Evolutionary conservation across 805 yeast genomes (phyloP), one percentile per base, ranked within the genome.

Genomic region (Spathaspora hagerdaliae): DNA sequence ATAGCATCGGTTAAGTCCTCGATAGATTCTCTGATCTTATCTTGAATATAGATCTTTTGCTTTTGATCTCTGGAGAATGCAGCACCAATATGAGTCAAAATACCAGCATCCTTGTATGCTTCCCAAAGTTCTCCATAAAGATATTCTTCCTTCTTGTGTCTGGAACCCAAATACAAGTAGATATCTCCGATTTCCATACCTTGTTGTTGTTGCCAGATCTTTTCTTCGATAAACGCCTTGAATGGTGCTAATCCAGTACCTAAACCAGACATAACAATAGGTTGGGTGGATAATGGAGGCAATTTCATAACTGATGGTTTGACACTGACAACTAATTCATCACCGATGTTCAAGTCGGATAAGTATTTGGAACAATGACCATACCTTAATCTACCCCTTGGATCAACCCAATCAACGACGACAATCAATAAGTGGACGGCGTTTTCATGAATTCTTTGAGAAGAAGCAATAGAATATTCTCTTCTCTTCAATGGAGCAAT

Each of bases 171-270:
- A 73, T 80, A 92, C 58, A 92, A 73, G 74, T 79, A 91, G 46
- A 91, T 81, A 45, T 86, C 92, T 42, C 98, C 98, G 63, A 92
- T 87, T 55, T 85, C 87, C 63, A 77, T 64, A 42, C 98, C 98
- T 64, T 90, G 96, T 56, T 84, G 79, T 60, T 83, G 75, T 73
- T 92, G 98, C 89, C 92, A 90, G 60, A 85, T 79, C 75, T 90
- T 90, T 70, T 92, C 97, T 68, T 92, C 98, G 46, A 92, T 79
- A 61, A 92, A 90, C 0, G 98, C 98, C 76, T 92, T 92, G 83
- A 92, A 92, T 42, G 98, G 98, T 27, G 98, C 98, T 58, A 92
- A 79, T 54, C 98, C 98, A 43, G 98, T 92, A 70, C 98, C 98
- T 55, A 92, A 77, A 57, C 98, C 98, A 56, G 96, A 85, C 98